Percentiles rank a stretch among this genome's conserved stretches.
Evolutionary conservation across 441 rosid species (phyloP).

Genomic region (Gossypium gossypioides): DNA sequence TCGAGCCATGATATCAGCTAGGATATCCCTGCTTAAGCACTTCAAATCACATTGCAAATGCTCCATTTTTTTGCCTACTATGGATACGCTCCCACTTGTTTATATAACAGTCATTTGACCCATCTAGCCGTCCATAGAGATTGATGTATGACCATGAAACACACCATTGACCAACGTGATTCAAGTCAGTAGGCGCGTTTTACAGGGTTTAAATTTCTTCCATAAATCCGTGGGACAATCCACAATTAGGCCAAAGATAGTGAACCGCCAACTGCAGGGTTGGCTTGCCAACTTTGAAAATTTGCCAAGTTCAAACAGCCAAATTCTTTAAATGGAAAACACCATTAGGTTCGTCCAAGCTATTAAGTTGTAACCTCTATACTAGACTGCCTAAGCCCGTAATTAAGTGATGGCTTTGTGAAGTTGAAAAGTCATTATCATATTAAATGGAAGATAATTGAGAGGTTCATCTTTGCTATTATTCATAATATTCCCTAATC

Average conservation of each 20-base stretch:
- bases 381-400: background rate
- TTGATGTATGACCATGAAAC: background rate
- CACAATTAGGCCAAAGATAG: background rate
- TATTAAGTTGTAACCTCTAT: background rate
- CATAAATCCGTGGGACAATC: background rate
- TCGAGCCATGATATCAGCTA: slow-evolving; percentile 17
- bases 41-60: slow-evolving; percentile 5
- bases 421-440: background rate
- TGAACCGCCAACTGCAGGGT: background rate
- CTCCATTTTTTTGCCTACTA: background rate
- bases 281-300: background rate
- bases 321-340: background rate
- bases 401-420: background rate
- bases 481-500: background rate
- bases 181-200: background rate
- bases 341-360: background rate
- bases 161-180: background rate
- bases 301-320: background rate
- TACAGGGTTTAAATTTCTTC: background rate
- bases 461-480: background rate
- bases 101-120: background rate
- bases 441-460: background rate
- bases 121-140: background rate
- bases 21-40: slow-evolving; percentile 18
- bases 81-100: background rate